These are phyloP conservation scores for Pichia sporocuriosa DNA, from an alignment of 805 yeast genomes.

Conservation along the genomic window DNA sequence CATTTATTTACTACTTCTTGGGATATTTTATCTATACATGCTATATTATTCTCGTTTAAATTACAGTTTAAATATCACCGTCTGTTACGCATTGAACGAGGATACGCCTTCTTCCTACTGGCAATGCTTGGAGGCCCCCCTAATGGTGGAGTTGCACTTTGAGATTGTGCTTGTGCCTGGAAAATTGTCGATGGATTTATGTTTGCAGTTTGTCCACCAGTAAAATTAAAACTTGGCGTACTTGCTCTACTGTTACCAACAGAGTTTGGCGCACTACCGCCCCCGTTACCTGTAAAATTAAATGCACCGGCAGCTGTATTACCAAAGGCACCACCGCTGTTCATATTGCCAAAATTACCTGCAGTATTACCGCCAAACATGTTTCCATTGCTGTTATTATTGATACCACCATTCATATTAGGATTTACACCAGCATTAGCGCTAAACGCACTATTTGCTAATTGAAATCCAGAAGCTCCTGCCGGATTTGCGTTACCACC, in stretches of 20 bases:
- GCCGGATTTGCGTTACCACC: not conserved
- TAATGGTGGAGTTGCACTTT: not conserved
- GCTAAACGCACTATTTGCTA: slow-evolving; percentile 3
- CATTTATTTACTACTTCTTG: no score
- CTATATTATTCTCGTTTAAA: no score
- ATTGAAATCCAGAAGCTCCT: not conserved
- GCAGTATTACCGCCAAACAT: not conserved
- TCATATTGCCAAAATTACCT: no score
- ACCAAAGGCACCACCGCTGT: not conserved
- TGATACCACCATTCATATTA: not conserved
- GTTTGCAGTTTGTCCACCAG: slow-evolving; percentile 24
- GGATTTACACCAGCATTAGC: not conserved
- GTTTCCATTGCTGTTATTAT: not conserved
- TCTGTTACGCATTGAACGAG: slow-evolving; percentile 5
- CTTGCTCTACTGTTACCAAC: slow-evolving; percentile 18
- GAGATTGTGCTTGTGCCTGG: slow-evolving; percentile 16
- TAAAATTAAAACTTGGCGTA: slow-evolving; percentile 29
- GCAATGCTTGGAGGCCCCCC: not conserved
- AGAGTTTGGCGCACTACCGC: not conserved
- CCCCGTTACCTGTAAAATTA: slow-evolving; percentile 3
- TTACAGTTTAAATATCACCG: no score
- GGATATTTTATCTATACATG: not conserved
- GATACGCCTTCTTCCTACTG: slow-evolving; percentile 5
- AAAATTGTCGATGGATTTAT: slow-evolving; percentile 27
- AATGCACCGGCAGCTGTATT: not conserved